These are phyloP conservation scores for Xeromyces bisporus DNA, from an alignment of 495 filamentous ascomycete species.

Conservation along the genomic window DNA sequence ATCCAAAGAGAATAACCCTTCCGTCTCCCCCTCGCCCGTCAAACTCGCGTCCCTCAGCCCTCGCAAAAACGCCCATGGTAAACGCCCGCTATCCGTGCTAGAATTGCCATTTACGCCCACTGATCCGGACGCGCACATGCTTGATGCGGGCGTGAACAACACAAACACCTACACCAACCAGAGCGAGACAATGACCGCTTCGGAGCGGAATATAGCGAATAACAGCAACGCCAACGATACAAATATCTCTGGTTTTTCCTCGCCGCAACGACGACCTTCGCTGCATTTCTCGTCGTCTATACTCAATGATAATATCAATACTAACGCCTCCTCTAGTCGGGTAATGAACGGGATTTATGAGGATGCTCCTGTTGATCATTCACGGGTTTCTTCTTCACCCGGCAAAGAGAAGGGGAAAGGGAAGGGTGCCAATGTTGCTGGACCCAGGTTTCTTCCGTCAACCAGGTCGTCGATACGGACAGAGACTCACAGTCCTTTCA, in stretches of 20 bases:
- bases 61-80: conserved; percentile 20
- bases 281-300: no score
- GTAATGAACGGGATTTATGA: conserved; percentile 19
- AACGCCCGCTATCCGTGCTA: conserved; percentile 27
- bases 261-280: no score
- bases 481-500: no score
- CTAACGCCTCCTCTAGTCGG: not conserved
- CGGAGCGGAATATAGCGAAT: conserved; percentile 28
- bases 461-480: no score
- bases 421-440: no score
- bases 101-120: conserved; percentile 14
- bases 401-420: no score
- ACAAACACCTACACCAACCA: conserved; percentile 5
- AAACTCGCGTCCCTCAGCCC: conserved; percentile 14
- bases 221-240: conserved; percentile 9
- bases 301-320: no score
- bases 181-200: conserved; percentile 15
- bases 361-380: conserved; percentile 13
- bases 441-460: no score
- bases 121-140: conserved; percentile 10
- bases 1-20: conserved; percentile 36
- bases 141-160: no score
- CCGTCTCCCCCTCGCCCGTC: conserved; percentile 23
- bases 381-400: no score
- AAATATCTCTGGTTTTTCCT: no score